Evolutionary conservation across 352 stramenopile species (phyloP).

Genomic region (Phytopythium oedochilum): DNA sequence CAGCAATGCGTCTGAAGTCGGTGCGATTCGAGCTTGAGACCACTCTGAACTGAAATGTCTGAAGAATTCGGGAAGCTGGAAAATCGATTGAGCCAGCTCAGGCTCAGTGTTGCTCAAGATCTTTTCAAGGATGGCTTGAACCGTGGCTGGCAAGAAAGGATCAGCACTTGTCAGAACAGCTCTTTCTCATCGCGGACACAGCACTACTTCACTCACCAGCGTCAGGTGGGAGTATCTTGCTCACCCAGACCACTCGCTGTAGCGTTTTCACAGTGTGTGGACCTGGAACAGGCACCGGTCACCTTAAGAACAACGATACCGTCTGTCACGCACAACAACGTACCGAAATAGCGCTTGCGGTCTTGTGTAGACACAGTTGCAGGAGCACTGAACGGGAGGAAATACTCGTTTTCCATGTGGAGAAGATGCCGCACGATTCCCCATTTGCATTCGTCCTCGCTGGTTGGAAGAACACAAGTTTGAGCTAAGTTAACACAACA

Average conservation of each 20-base stretch:
- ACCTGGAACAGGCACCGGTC: not conserved
- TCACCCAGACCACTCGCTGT: slow-evolving; percentile 1
- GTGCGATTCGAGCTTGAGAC: slow-evolving; percentile 12
- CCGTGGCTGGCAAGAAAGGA: not conserved
- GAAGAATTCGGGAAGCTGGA: slow-evolving; percentile 30
- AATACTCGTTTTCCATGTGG: not conserved
- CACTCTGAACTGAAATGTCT: slow-evolving; percentile 15
- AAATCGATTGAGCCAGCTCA: slow-evolving; percentile 9
- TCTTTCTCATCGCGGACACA: no score
- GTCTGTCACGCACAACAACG: not conserved
- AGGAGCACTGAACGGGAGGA: slow-evolving; percentile 1
- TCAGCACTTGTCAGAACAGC: not conserved
- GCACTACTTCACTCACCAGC: not conserved
- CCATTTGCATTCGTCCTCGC: not conserved
- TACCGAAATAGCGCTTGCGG: not conserved
- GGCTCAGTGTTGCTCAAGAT: slow-evolving; percentile 19
- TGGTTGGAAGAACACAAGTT: not conserved
- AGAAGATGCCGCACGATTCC: not conserved
- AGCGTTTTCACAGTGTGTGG: not conserved
- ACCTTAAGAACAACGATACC: not conserved
- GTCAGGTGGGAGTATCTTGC: not conserved
- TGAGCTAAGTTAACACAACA: no score
- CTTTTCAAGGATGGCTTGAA: slow-evolving; percentile 17
- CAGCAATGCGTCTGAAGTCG: not conserved
- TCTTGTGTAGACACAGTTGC: not conserved